phyloP scores from a whole-genome alignment of 2,329 filamentous ascomycete species.

The Alternaria triticina region DNA sequence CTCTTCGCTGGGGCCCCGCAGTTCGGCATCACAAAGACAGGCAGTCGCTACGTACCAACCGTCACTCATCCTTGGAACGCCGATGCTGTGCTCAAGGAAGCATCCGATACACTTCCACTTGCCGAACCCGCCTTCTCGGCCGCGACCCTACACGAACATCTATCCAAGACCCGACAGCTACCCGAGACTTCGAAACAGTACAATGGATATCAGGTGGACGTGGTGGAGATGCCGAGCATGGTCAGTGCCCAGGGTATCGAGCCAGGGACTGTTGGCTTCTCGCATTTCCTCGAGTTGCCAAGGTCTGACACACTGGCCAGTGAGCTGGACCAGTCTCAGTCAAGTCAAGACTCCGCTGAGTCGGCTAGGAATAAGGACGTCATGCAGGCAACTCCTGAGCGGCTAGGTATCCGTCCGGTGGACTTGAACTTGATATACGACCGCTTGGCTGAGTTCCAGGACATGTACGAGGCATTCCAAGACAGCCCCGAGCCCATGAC shows the following conservation, averaged over 20 bases:
- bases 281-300: constrained; percentile 70
- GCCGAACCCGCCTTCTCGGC: constrained; percentile 47
- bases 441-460: constrained; percentile 50
- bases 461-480: constrained; percentile 61
- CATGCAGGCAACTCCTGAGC: constrained; percentile 45
- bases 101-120: constrained; percentile 59
- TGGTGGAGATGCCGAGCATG: constrained; percentile 71
- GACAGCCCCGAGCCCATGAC: constrained; percentile 62
- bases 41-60: constrained; percentile 66
- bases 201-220: constrained; percentile 40
- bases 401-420: constrained; percentile 46
- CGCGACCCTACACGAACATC: constrained; percentile 37
- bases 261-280: constrained; percentile 73
- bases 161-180: constrained; percentile 16
- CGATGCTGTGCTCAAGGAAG: constrained; percentile 63
- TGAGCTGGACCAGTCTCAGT: constrained; percentile 62
- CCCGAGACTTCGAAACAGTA: constrained; percentile 23
- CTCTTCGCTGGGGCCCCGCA: constrained; percentile 79
- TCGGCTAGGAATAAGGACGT: constrained; percentile 54
- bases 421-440: constrained; percentile 43
- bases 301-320: constrained; percentile 65
- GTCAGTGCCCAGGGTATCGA: constrained; percentile 74
- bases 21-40: constrained; percentile 68
- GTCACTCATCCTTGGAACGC: constrained; percentile 73
- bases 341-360: constrained; percentile 36